Evolutionary conservation across 352 stramenopile genomes (phyloP), one percentile per base, ranked within the genome.

Genomic region (Stephanocyclus meneghinianus): DNA sequence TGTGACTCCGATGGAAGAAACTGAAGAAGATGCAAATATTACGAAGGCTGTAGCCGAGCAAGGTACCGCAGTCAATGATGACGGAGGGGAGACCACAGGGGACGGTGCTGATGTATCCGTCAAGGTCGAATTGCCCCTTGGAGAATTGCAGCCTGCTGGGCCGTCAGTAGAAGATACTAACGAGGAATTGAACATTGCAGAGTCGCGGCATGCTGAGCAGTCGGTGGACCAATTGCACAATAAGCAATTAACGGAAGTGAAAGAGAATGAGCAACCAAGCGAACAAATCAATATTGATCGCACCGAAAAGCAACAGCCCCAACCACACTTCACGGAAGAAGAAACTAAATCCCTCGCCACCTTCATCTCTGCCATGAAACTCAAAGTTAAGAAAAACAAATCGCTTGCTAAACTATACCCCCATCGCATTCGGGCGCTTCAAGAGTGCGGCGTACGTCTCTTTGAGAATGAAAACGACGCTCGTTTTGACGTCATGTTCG

Each of bases 401-500:
- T 74, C 62, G 1, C 1, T 68, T 26, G 32, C 15, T 6, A 74
- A 75, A 32, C 11, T n/a, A 11, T 67, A 68, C 51, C 74, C 74
- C n/a, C 74, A 81, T 72, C 74, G 74, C 9, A 50, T 65, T 1
- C 35, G 37, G 4, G 65, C 64, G 1, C 32, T 76, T 10, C n/a
- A 76, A 35, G 32, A 71, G 5, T 66, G 67, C 13, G 74, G 74
- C 0, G 74, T 81, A 15, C 18, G 29, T 9, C n/a, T 68, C 18
- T 71, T 48, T 26, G 73, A 75, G 40, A 75, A 68, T 21, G 66
- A 80, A 47, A 57, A 71, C 37, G 65, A 74, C 3, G 65, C 73
- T 1, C 26, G 66, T 18, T 81, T 81, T 57, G 74, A 81, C 44
- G 40, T 55, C 47, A 81, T 81, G 74, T 81, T 81, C 53, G 40